Evolutionary conservation across 768 basidiomycete genomes (phyloP).

Genomic region (Clitopilus passeckerianus): DNA sequence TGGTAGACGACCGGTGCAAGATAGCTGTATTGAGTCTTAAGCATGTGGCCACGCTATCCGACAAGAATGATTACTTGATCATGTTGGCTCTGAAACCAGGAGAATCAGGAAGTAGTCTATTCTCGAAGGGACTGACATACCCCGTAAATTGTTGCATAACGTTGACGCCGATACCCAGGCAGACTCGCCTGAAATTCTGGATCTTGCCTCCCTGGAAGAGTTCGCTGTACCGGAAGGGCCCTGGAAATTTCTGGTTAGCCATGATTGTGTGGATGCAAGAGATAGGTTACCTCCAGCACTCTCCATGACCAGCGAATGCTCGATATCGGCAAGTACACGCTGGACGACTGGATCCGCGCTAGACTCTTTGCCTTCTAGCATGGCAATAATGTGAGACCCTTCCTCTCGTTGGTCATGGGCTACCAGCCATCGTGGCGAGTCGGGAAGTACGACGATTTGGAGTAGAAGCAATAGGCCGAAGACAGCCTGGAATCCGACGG

Average conservation of each 20-base stretch:
- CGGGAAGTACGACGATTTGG: slow-evolving; percentile 28
- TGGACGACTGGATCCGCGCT: slow-evolving; percentile 27
- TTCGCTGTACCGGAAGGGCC: slow-evolving; percentile 29
- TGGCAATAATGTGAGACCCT: slow-evolving; percentile 27
- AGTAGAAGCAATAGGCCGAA: slow-evolving; percentile 32
- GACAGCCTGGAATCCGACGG: slow-evolving; percentile 31
- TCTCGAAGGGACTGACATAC: slow-evolving; percentile 7
- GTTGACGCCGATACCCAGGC: slow-evolving; percentile 31
- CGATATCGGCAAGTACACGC: slow-evolving; percentile 28
- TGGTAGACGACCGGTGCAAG: slow-evolving; percentile 35
- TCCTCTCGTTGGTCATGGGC: slow-evolving; percentile 29
- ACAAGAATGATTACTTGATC: slow-evolving; percentile 25
- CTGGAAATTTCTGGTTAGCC: slow-evolving; percentile 7
- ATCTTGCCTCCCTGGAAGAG: slow-evolving; percentile 29
- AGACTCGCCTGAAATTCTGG: slow-evolving; percentile 32
- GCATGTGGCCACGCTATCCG: neutral
- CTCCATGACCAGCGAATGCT: slow-evolving; percentile 28
- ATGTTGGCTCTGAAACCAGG: slow-evolving; percentile 23
- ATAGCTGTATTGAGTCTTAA: slow-evolving; percentile 16
- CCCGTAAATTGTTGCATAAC: slow-evolving; percentile 41
- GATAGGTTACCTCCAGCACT: slow-evolving; percentile 27
- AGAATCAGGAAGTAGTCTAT: neutral
- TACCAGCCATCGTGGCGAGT: slow-evolving; percentile 35
- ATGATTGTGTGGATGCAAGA: neutral
- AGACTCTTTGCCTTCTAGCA: slow-evolving; percentile 25